A percentile compares a stretch with the other conserved stretches of the same genome.
phyloP scores from a whole-genome alignment of 495 filamentous ascomycete genomes.

The Cercophora newfieldiana region DNA sequence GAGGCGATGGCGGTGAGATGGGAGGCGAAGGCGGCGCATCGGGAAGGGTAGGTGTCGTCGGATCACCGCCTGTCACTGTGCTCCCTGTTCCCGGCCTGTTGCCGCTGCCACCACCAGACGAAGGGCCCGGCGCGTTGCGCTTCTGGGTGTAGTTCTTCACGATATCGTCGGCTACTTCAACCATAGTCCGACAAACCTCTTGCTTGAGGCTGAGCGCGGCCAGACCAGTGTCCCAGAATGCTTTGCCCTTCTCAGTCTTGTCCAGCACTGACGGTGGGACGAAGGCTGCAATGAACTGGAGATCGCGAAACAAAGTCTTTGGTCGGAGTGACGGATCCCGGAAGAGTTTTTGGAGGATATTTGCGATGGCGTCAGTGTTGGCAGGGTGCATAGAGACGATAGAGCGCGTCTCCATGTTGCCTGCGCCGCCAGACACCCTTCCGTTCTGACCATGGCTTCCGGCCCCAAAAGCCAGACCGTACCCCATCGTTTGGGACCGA shows the following conservation, averaged over 20 bases:
- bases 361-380: conserved; percentile 75
- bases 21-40: conserved; percentile 26
- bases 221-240: conserved; percentile 91
- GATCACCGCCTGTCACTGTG: conserved; percentile 21
- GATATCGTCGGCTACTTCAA: conserved; percentile 80
- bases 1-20: conserved; percentile 38
- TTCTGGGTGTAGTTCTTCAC: conserved; percentile 57
- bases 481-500: conserved; percentile 57
- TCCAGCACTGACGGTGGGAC: conserved; percentile 79
- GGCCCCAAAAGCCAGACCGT: conserved; percentile 28
- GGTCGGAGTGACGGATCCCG: conserved; percentile 75
- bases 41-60: conserved; percentile 14
- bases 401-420: conserved; percentile 44
- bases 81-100: conserved; percentile 30
- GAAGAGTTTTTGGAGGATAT: conserved; percentile 77
- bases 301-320: conserved; percentile 87
- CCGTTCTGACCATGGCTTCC: conserved; percentile 33
- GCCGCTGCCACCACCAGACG: conserved; percentile 15
- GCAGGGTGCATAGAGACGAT: conserved; percentile 43
- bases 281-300: conserved; percentile 94
- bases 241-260: conserved; percentile 82
- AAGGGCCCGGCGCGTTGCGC: conserved; percentile 31
- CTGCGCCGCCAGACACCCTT: conserved; percentile 25
- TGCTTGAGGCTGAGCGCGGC: conserved; percentile 87
- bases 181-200: conserved; percentile 84